Percentiles rank a stretch among this genome's conserved stretches.
Evolutionary conservation across 352 stramenopile species (phyloP).

Genomic region (Phytophthora citricola): DNA sequence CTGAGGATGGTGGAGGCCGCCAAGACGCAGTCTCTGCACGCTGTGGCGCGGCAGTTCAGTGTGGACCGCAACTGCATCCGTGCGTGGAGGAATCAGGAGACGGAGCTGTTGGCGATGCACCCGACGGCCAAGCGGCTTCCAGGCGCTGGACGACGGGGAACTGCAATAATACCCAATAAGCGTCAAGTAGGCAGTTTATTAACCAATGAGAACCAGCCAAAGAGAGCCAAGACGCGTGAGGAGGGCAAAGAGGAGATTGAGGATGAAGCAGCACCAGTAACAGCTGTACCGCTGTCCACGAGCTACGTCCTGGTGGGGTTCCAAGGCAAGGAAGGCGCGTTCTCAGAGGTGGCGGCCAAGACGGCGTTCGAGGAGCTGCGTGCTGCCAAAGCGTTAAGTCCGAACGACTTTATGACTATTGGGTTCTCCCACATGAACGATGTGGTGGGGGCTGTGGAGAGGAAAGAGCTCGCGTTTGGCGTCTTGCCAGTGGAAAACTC

Average conservation of each 20-base stretch:
- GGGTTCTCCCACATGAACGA: conserved; percentile 61
- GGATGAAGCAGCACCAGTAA: background rate
- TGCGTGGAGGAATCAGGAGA: conserved; percentile 70
- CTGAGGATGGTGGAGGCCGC: conserved; percentile 64
- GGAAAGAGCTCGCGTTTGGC: conserved; percentile 63
- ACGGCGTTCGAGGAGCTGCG: conserved; percentile 68
- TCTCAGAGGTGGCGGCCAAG: conserved; percentile 70
- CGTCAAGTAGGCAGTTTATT: too few relatives aligned
- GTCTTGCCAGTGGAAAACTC: conserved; percentile 80
- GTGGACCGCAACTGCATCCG: conserved; percentile 80
- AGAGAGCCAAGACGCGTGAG: background rate
- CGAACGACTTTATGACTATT: conserved; percentile 65
- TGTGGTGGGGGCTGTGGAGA: conserved; percentile 64
- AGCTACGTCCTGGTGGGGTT: conserved; percentile 72
- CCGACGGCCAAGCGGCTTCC: conserved; percentile 65
- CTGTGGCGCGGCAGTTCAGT: conserved; percentile 67
- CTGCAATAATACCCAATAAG: background rate
- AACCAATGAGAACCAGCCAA: background rate
- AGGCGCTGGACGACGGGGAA: conserved; percentile 47
- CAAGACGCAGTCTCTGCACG: conserved; percentile 60
- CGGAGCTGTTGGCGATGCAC: conserved; percentile 58
- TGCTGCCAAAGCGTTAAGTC: conserved; percentile 45
- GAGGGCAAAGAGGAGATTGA: background rate
- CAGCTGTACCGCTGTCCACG: background rate
- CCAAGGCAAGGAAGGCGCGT: conserved; percentile 75